phyloP scores from a whole-genome alignment of 345 rosid species.

The Anastatica hierochuntica region DNA sequence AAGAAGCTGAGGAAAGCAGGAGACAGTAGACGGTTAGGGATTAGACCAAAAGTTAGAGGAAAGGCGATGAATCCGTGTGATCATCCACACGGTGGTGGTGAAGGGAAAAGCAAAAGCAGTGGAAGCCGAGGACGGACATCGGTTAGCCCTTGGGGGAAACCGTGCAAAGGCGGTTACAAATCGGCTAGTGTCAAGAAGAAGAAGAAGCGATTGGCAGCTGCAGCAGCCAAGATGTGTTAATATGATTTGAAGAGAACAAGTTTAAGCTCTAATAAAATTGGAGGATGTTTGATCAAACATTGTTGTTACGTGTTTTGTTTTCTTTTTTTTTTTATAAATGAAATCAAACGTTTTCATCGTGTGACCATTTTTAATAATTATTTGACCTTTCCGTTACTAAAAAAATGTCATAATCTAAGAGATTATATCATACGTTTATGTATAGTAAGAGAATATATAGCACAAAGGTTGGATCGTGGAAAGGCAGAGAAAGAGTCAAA shows the following conservation, averaged over 20 bases:
- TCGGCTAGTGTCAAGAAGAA: constrained; percentile 44
- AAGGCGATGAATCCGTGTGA: constrained; percentile 86
- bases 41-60: constrained; percentile 71
- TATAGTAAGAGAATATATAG: too few relatives aligned
- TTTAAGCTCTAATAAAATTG: neutral
- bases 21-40: constrained; percentile 76
- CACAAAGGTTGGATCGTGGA: too few relatives aligned
- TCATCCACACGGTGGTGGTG: constrained; percentile 99
- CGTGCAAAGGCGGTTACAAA: constrained; percentile 67
- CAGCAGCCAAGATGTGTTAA: constrained; percentile 16
- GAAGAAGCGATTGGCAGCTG: constrained; percentile 32
- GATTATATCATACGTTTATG: too few relatives aligned
- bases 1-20: constrained; percentile 80
- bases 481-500: constrained; percentile 17
- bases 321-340: neutral
- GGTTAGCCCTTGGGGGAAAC: constrained; percentile 84
- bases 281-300: neutral
- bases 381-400: neutral
- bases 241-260: too few relatives aligned
- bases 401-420: constrained; percentile 1
- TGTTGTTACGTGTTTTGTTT: too few relatives aligned
- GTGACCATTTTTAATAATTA: neutral
- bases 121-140: constrained; percentile 58
- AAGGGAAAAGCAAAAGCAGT: constrained; percentile 84
- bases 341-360: neutral